Conservation (phyloP, 352 stramenopile genomes). For the Pythium guiyangense region DNA sequence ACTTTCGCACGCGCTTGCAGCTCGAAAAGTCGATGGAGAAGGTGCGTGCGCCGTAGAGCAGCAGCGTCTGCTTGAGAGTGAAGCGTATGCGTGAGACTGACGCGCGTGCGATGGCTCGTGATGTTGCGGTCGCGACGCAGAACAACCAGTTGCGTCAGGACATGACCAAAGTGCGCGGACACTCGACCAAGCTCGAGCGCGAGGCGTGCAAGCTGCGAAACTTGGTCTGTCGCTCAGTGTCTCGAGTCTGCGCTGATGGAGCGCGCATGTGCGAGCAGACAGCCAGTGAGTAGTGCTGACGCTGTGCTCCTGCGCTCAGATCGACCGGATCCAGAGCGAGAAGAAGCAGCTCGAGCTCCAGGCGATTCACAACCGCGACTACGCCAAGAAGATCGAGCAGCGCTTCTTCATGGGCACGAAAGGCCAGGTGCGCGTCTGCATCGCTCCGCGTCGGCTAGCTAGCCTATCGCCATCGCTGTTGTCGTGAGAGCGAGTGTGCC, state of each 20-base stretch:
- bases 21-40: slow-evolving; percentile 68
- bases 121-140: slow-evolving; percentile 9
- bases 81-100: not conserved
- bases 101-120: not conserved
- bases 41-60: slow-evolving; percentile 15
- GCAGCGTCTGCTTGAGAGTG: not conserved
- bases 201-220: slow-evolving; percentile 64
- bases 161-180: slow-evolving; percentile 30
- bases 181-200: slow-evolving; percentile 43
- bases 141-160: slow-evolving; percentile 55
- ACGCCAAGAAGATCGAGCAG: slow-evolving; percentile 84
- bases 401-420: slow-evolving; percentile 78
- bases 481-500: not conserved
- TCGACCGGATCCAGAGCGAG: slow-evolving; percentile 70
- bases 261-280: not conserved
- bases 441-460: not conserved
- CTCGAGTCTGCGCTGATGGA: no score
- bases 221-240: slow-evolving; percentile 21
- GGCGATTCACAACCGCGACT: slow-evolving; percentile 78
- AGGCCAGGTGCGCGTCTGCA: slow-evolving; percentile 22
- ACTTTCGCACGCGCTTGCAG: slow-evolving; percentile 68
- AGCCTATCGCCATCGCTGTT: not conserved
- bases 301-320: slow-evolving; percentile 16
- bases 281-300: not conserved
- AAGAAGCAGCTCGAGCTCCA: slow-evolving; percentile 77